Base-by-base conservation (phyloP, 2,329 filamentous ascomycete genomes). In the Pyricularia grisea region DNA sequence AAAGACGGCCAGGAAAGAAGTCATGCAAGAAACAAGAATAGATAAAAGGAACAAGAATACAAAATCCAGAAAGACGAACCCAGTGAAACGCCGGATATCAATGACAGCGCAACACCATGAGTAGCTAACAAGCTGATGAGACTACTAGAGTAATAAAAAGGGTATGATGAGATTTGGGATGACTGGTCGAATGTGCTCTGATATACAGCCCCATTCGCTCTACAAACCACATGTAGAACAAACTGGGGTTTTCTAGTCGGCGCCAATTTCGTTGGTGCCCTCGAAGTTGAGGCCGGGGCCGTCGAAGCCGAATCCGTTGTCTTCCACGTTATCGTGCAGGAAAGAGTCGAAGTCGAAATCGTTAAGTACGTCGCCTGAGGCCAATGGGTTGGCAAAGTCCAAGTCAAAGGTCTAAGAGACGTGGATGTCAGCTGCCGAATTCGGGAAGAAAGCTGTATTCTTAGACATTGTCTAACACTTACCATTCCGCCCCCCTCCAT, bases 261-360 rank as follows among this genome's bases (percentile, higher is more conserved):
- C 84, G 68, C 83, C 83, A 74, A 90, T 88, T 75, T 87, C 85
- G 69, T 82, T 80, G 28, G 76, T 74, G 60, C 81, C 81, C 70
- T 88, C 85, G 79, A 89, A 84, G n/a, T 79, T 75, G 74, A 87
- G 87, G 65, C 78, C 76, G 28, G 79, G 78, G 20, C 81, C 77
- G 71, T 79, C 79, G 73, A 90, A 89, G 77, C 86, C 85, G 71
- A 89, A 90, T 4, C 75, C 77, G 63, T 78, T 77, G 61, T 80
- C 79, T 60, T 82, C 83, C 42, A 63, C 60, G 65, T 84, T 84
- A 69, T 85, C 82, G 71, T 90, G 87, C 9, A 90, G 79, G 80
- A 90, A 90, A 1, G 88, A 89, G 76, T 90, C 88, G 72, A 90
- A 87, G 72, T 90, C 88, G 73, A 90, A 90, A 72, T 89, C 88